Base-by-base conservation (phyloP, 2,329 filamentous ascomycete species). In the Pleomassaria siparia region DNA sequence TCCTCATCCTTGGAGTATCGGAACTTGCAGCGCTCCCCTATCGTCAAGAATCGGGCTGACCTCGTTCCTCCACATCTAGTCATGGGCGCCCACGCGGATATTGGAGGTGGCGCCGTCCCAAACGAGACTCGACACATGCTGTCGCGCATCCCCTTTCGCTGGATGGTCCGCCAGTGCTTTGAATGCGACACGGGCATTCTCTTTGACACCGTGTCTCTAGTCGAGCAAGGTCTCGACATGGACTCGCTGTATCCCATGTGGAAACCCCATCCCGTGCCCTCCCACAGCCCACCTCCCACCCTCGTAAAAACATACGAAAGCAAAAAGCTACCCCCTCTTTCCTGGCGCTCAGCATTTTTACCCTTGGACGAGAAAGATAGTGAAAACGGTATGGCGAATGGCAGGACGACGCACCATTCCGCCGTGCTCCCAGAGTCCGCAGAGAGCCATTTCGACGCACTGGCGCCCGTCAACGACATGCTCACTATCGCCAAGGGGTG, bases 121-220 rank as follows among this genome's bases (percentile, higher is more conserved):
- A 76, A 76, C 48, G 66, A 69, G 26, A 62, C 61, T 32, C 66
- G 73, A 2, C 74, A 76, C 46, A 74, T 72, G 54, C 67, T 77
- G 8, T 67, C 73, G 3, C 70, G 71, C 2, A 76, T 76, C 12
- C 74, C 74, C 4, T 63, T 77, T 2, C 69, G 74, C 2, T 77
- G 75, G 75, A 77, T 77, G 74, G 64, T 77, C 10, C 66, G 74
- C 16, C 74, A 77, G 53, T 73, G 70, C 47, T 77, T 77, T 53
- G 72, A 74, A 51, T 76, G 73, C 59, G 59, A 76, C 41, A 76
- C 74, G 0, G 74, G 73, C 1, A 76, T 77, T 28, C 53, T 75
- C 15, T 76, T 76, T 62, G 63, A 68, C 30, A 66, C 71, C 0
- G 62, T 64, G 5, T 52, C 56, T 2, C 66, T 77, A 1, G 72